Conservation (phyloP, 306 rosid genomes). For the Macrotyloma uniflorum region DNA sequence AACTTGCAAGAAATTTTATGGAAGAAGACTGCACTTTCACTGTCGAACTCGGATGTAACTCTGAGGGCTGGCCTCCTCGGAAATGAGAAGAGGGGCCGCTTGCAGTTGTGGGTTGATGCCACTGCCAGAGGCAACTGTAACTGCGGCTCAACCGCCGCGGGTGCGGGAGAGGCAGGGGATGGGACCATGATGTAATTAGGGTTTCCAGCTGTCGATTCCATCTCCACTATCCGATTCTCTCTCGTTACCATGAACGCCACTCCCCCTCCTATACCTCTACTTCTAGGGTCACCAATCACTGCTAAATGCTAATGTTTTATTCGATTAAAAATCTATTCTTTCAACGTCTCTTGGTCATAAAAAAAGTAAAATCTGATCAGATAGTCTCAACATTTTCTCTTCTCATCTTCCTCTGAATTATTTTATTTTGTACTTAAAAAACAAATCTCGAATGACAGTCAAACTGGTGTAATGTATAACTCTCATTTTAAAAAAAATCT, state of each 20-base stretch:
- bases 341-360: background rate
- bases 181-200: slow-evolving; percentile 43
- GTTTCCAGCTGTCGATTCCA: slow-evolving; percentile 46
- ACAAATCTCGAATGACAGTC: too few species aligned
- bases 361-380: too few species aligned
- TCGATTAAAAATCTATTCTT: background rate
- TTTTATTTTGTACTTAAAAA: too few species aligned
- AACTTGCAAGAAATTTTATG: slow-evolving; percentile 86
- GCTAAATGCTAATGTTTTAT: background rate
- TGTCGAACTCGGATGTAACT: slow-evolving; percentile 83
- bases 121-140: background rate
- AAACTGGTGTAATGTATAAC: too few species aligned
- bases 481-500: too few species aligned
- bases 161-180: slow-evolving; percentile 37
- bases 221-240: slow-evolving; percentile 40
- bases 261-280: background rate
- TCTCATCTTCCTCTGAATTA: too few species aligned
- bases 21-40: slow-evolving; percentile 72
- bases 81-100: slow-evolving; percentile 45
- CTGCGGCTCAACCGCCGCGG: slow-evolving; percentile 23
- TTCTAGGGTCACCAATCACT: background rate
- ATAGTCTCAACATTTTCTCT: too few species aligned
- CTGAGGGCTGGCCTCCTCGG: slow-evolving; percentile 66
- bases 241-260: background rate
- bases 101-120: slow-evolving; percentile 14